Conservation (phyloP, 176 grass and related monocot genomes). For the maize (Zea mays) region Zm-B73-REFERENCE-NAM-5.0 NC_050103.1:162966501-162967000, state of each 20-base stretch:
- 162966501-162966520: neutral
- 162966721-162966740: conserved; percentile 62
- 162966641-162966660: conserved; percentile 80
- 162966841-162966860: neutral
- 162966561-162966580: conserved; percentile 64
- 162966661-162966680: conserved; percentile 71
- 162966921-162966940: conserved; percentile 40
- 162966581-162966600: conserved; percentile 57
- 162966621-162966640: conserved; percentile 42
- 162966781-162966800: conserved; percentile 59
- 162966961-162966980: conserved; percentile 64
- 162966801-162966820: conserved; percentile 54
- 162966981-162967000: conserved; percentile 57
- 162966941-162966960: conserved; percentile 52
- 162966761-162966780: conserved; percentile 63
- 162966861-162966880: conserved; percentile 35
- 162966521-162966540: neutral
- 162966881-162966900: conserved; percentile 27
- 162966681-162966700: conserved; percentile 44
- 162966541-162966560: conserved; percentile 77
- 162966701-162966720: conserved; percentile 83
- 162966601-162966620: conserved; percentile 58
- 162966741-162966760: conserved; percentile 79
- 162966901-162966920: conserved; percentile 43
- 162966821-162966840: conserved; percentile 42